Conservation (phyloP, 2,329 filamentous ascomycete species). For the Tolypocladium pustulatum region DNA sequence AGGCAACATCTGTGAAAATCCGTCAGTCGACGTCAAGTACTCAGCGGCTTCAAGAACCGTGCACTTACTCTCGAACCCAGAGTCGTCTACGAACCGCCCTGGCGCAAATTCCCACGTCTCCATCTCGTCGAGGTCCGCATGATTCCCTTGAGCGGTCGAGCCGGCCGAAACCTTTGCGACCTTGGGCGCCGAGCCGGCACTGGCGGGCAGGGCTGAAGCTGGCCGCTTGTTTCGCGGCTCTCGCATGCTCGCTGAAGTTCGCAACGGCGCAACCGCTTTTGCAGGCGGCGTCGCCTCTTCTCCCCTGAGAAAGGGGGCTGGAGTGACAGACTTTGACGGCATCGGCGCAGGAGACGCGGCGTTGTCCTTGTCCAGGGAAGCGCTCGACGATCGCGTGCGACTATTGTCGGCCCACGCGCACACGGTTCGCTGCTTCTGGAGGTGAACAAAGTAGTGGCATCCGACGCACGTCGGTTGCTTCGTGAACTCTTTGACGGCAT, state of each 20-base stretch:
- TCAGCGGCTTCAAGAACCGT: neutral
- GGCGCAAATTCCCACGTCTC: conserved; percentile 36
- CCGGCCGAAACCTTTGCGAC: neutral
- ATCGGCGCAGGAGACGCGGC: neutral
- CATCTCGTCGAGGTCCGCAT: conserved; percentile 15
- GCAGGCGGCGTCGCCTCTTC: neutral
- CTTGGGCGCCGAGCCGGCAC: neutral
- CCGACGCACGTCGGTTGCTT: conserved; percentile 15
- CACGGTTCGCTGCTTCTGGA: conserved; percentile 11
- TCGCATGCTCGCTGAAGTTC: neutral
- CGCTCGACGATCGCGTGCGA: neutral
- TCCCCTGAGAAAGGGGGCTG: neutral
- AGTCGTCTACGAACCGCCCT: conserved; percentile 23
- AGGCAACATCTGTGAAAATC: conserved; percentile 25
- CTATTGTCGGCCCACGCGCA: neutral
- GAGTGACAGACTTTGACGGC: neutral
- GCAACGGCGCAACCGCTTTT: neutral
- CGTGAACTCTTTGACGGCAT: conserved; percentile 11
- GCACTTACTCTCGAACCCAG: conserved; percentile 24
- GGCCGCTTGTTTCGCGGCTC: neutral
- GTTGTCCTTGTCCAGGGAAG: neutral
- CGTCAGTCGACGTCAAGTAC: neutral
- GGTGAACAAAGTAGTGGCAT: conserved; percentile 17
- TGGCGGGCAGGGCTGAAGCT: neutral
- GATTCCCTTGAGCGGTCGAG: conserved; percentile 7